Evolutionary conservation across 495 filamentous ascomycete species (phyloP), one percentile per base, ranked within the genome.

Genomic region (Neurospora sp.): DNA sequence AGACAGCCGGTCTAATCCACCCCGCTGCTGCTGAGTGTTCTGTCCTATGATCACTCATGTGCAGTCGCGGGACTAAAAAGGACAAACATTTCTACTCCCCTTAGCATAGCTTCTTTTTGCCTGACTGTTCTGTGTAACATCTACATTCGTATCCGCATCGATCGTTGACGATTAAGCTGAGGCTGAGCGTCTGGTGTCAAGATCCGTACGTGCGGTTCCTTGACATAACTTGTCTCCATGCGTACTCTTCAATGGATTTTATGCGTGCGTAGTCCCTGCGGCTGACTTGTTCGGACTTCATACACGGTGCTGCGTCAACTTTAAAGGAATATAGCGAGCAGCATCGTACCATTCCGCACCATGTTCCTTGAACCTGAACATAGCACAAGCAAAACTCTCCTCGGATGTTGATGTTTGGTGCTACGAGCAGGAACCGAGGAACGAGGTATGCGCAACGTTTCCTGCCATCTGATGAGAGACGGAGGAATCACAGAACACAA

Each of bases 1-100:
- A 87, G 87, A 88, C 87, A 88, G 82, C 87, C 85, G 76, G 86
- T 87, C 86, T 83, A 76, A 84, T 88, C 87, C 87, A 88, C 87
- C 87, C 87, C 84, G 86, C 81, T 85, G 83, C 80, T 81, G 82
- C 80, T 61, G 53, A 61, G 53, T 65, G 53, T 65, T 65, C 53
- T 65, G 53, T 65, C 53, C 53, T 65, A 65, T 65, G 53, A 65
- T 78, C 78, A 82, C 14, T 40, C 68, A 35, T 78, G 83, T 87
- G 83, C 82, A 83, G 80, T 81, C 84, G 82, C 83, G 81, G 87
- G 87, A 88, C 87, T 88, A 87, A 87, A 81, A 77, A 81, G 83
- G 86, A 87, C 87, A 87, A 76, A 88, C 84, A 88, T 80, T 39
- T 59, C 45, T 31, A n/a, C 40, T 20, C 40, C n/a, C 70, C 37